Evolutionary conservation across 352 stramenopile species (phyloP).

Genomic region (Globisporangium irregulare): DNA sequence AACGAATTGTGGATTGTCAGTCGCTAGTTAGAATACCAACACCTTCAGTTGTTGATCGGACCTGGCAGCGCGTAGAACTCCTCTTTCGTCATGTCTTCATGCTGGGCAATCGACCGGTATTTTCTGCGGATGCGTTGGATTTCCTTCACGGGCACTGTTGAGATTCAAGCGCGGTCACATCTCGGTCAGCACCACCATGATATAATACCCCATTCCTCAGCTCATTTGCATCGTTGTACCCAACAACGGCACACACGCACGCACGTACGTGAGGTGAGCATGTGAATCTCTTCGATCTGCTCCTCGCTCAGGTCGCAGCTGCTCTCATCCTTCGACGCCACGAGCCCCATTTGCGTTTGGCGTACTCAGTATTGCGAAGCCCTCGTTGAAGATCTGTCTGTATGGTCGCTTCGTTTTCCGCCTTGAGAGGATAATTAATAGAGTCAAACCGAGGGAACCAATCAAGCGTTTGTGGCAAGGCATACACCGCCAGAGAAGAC

Average conservation of each 20-base stretch:
- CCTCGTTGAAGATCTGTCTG: too few relatives aligned
- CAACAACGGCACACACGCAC: not conserved
- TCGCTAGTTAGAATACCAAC: not conserved
- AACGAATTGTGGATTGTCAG: too few relatives aligned
- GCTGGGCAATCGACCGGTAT: constrained; percentile 28
- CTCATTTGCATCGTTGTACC: too few relatives aligned
- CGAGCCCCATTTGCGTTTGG: constrained; percentile 23
- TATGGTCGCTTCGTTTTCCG: not conserved
- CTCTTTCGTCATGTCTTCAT: constrained; percentile 52
- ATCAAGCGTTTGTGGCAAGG: not conserved
- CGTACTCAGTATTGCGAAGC: too few relatives aligned
- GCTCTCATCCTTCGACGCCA: constrained; percentile 9
- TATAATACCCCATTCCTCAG: too few relatives aligned
- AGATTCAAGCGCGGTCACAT: too few relatives aligned
- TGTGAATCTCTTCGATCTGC: constrained; percentile 54
- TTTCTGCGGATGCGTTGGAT: constrained; percentile 53
- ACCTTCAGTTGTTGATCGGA: constrained; percentile 1
- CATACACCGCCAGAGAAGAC: not conserved
- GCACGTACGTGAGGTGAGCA: constrained; percentile 49
- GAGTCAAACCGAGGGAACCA: not conserved
- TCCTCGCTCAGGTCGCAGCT: constrained; percentile 49
- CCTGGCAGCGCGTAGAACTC: constrained; percentile 49
- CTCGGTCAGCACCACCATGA: too few relatives aligned
- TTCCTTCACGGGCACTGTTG: constrained; percentile 43
- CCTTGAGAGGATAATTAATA: not conserved